Evolutionary conservation across 225 moss, liverwort and hornwort species (phyloP).

Genomic region (Pseudoscleropodium purum): DNA sequence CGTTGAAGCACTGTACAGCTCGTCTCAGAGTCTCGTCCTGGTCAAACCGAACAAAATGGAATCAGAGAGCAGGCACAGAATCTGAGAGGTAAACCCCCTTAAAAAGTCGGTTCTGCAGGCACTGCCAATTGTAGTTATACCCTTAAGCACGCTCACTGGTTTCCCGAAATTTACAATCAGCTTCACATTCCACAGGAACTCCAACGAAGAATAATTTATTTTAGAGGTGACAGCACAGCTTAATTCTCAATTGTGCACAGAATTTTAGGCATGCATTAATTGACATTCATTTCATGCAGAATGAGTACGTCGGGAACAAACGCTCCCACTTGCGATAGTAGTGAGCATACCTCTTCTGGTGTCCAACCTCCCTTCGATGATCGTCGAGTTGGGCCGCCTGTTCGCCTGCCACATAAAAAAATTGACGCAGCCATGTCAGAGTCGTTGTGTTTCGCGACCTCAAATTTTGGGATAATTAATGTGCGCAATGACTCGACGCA

Average conservation of each 20-base stretch:
- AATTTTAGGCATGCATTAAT: not conserved
- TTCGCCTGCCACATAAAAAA: conserved; percentile 47
- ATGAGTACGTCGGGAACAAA: too few species aligned
- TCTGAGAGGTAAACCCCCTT: not conserved
- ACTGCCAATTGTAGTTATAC: not conserved
- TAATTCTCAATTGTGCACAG: too few species aligned
- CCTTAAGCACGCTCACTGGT: too few species aligned
- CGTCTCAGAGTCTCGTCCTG: conserved; percentile 91
- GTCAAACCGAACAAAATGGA: not conserved
- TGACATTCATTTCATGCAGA: too few species aligned
- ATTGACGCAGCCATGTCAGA: not conserved
- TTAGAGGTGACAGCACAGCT: too few species aligned
- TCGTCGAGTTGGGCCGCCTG: conserved; percentile 93
- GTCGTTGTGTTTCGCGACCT: not conserved
- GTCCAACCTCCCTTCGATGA: conserved; percentile 99
- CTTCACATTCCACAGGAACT: not conserved
- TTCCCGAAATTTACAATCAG: too few species aligned
- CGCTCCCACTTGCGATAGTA: too few species aligned
- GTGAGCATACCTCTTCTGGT: conserved; percentile 65
- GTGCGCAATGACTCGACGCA: not conserved
- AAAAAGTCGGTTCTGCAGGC: not conserved
- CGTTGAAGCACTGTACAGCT: conserved; percentile 94
- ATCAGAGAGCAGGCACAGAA: not conserved
- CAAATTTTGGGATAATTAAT: not conserved
- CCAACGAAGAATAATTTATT: too few species aligned